These are phyloP conservation scores for Lentinula aciculospora DNA, from an alignment of 768 basidiomycete genomes.

Conservation along the genomic window DNA sequence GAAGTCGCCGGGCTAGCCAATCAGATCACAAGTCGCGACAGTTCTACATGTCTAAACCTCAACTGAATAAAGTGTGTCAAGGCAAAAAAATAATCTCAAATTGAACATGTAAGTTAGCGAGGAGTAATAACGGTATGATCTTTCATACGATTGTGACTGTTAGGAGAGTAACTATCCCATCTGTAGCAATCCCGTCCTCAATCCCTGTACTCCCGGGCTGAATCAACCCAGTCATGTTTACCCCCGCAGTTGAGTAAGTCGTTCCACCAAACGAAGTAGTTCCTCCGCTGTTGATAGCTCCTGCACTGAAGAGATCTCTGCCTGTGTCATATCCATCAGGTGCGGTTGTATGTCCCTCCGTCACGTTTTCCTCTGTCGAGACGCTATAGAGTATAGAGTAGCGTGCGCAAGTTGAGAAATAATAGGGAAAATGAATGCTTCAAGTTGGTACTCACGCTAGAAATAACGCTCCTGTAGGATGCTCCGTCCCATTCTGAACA, in stretches of 20 bases:
- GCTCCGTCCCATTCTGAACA: conserved; percentile 33
- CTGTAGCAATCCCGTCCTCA: conserved; percentile 43
- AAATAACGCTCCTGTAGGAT: conserved; percentile 49
- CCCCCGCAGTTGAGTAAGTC: conserved; percentile 25
- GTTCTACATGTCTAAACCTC: too few species aligned
- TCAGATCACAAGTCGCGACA: too few species aligned
- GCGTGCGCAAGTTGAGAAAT: too few species aligned
- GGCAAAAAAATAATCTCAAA: too few species aligned
- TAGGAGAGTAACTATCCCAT: conserved; percentile 36
- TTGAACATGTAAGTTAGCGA: too few species aligned
- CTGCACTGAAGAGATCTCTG: conserved; percentile 1
- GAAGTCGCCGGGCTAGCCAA: too few species aligned
- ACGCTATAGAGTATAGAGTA: not conserved
- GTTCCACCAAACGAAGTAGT: conserved; percentile 22
- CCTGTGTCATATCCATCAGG: conserved; percentile 48
- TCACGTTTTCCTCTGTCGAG: conserved; percentile 19
- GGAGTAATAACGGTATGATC: too few species aligned
- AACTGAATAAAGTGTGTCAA: too few species aligned
- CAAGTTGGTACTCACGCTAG: conserved; percentile 38
- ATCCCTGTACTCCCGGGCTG: conserved; percentile 26
- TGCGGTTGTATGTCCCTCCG: conserved; percentile 41
- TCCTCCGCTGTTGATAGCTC: conserved; percentile 9
- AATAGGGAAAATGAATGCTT: conserved; percentile 36
- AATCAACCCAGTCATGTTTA: conserved; percentile 34
- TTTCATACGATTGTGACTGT: conserved; percentile 31